Evolutionary conservation across 2,329 filamentous ascomycete genomes (phyloP).

Genomic region (Laburnicola sp.): DNA sequence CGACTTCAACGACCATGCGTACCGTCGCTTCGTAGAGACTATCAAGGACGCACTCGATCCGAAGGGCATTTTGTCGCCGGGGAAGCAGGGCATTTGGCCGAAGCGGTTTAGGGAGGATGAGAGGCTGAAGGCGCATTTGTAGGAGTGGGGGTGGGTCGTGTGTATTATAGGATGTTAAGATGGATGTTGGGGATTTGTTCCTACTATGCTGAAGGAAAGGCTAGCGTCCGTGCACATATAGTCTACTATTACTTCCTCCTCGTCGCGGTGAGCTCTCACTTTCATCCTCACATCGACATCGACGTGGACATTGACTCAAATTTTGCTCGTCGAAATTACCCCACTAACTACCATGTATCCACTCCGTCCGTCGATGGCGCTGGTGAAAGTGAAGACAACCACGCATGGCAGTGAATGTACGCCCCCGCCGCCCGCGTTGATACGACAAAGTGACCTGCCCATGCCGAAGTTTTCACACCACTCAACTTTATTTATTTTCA

Average conservation of each 20-base stretch:
- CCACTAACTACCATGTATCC: background rate
- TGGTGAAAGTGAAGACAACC: no score
- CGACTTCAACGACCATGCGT: conserved; percentile 39
- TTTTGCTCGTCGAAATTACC: background rate
- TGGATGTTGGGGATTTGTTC: no score
- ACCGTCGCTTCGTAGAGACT: conserved; percentile 36
- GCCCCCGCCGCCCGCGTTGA: background rate
- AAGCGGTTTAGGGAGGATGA: conserved; percentile 28
- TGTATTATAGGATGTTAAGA: no score
- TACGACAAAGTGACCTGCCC: background rate
- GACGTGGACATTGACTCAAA: background rate
- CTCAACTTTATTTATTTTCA: background rate
- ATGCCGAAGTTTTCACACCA: background rate
- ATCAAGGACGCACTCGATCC: conserved; percentile 40
- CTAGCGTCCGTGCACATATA: background rate
- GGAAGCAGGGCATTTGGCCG: conserved; percentile 40
- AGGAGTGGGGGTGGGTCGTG: background rate
- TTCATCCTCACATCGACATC: background rate
- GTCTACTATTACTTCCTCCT: background rate
- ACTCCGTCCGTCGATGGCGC: background rate
- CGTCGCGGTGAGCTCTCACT: background rate
- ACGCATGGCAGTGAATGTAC: background rate
- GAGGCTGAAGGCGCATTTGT: conserved; percentile 29
- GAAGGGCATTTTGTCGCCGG: conserved; percentile 37
- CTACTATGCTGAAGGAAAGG: background rate